Base-by-base conservation (phyloP, 208 protist species). In the Trypanosoma platydactyli region DNA sequence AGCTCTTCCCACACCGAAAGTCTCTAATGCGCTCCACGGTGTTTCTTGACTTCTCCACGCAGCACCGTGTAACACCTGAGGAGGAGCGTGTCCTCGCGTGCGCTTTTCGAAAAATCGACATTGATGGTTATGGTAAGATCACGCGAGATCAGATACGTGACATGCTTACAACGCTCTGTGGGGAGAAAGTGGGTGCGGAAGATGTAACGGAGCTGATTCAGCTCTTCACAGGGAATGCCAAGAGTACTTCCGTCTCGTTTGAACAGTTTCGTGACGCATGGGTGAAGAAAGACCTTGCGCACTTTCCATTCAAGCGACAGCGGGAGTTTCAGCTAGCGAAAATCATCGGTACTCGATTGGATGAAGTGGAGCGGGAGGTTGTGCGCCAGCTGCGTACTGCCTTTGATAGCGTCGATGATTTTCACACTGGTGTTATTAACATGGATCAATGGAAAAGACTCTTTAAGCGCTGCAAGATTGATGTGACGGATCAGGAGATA, bases 351-450 rank as follows among this genome's bases (percentile, higher is more conserved):
- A 86, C 83, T 24, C 78, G 92, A 50, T 82, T 88, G 80, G 81
- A 88, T 52, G 80, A 85, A 25, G 78, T 89, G 41, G 88, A 96
- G 67, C 71, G 77, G 22, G 67, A 85, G 60, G 69, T 91, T 16
- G 84, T 96, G 42, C 86, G 87, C 11, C 84, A 92, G 70, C 76
- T 95, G 59, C 81, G 91, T 16, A 61, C 45, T 13, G 91, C 91
- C 12, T 96, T 96, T 73, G 81, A 96, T 69, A 82, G 71, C 60
- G 82, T 96, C n/a, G 88, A 96, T 63, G 77, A 83, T n/a, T 67
- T 79, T 12, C 88, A 92, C 72, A 80, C 78, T 42, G 91, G 91
- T 20, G 76, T 88, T 22, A 96, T 96, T 51, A 72, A 77, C 42
- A 66, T 85, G 15, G 52, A 80, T 29, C 76, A 92, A 59, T 77